Percentiles rank a stretch among this genome's conserved stretches.
These are phyloP conservation scores for Magnusiomyces suaveolens DNA, from an alignment of 1,139 yeast genomes.

Conservation along the genomic window DNA sequence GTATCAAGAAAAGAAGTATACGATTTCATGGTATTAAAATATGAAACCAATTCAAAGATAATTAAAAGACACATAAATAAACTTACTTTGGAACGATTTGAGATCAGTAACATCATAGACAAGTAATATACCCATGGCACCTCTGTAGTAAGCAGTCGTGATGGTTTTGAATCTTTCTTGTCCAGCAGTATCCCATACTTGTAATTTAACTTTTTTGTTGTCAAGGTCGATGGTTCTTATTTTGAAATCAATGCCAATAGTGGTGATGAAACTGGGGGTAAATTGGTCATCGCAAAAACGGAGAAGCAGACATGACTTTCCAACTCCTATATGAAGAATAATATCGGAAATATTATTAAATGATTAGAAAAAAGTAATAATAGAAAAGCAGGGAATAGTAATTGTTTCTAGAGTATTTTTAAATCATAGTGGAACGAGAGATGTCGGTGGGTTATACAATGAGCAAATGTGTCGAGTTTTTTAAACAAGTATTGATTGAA, in stretches of 20 bases:
- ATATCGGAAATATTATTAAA: no score
- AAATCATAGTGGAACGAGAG: no score
- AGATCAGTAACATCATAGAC: constrained; percentile 96
- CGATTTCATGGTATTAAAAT: no score
- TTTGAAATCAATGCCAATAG: constrained; percentile 96
- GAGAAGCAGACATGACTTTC: constrained; percentile 86
- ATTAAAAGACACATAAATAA: no score
- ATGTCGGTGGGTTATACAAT: no score
- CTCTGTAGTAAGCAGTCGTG: constrained; percentile 96
- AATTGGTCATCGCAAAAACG: constrained; percentile 96
- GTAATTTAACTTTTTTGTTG: constrained; percentile 86
- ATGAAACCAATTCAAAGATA: no score
- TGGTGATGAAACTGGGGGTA: constrained; percentile 91
- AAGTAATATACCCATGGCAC: constrained; percentile 95
- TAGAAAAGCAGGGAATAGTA: no score
- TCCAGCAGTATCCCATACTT: constrained; percentile 99
- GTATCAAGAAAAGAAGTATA: no score
- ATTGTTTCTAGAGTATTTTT: no score
- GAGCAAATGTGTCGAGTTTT: no score
- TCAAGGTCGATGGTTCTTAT: constrained; percentile 92
- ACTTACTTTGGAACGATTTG: constrained; percentile 64
- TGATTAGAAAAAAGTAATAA: no score
- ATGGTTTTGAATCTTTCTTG: constrained; percentile 97
- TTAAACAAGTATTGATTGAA: no score
- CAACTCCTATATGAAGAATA: constrained; percentile 53